A percentile compares a stretch with the other conserved stretches of the same genome.
Evolutionary conservation across 768 basidiomycete genomes (phyloP).

Genomic region (Mycena chlorophos): DNA sequence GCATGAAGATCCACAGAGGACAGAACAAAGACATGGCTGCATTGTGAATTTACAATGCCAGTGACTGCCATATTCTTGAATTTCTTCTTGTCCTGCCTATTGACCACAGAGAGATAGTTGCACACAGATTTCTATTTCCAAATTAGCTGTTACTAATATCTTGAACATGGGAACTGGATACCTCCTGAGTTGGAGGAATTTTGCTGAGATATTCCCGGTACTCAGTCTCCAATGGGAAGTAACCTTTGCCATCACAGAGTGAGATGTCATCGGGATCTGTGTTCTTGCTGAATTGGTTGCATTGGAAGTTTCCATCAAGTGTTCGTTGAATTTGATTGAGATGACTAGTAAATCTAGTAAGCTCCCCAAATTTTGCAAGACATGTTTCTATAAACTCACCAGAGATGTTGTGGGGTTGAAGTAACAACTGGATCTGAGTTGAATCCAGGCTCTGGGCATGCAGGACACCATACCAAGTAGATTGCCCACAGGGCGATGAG

Average conservation of each 20-base stretch:
- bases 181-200: conserved; percentile 11
- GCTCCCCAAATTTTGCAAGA: background rate
- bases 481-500: conserved; percentile 6
- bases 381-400: background rate
- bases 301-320: conserved; percentile 25
- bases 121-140: conserved; percentile 27
- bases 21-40: conserved; percentile 21
- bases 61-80: conserved; percentile 24
- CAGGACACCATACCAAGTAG: conserved; percentile 4
- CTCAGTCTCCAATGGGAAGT: conserved; percentile 17
- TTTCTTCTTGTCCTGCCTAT: conserved; percentile 27
- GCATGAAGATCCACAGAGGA: conserved; percentile 21
- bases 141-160: background rate
- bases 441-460: conserved; percentile 9
- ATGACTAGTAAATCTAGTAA: conserved; percentile 20
- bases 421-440: conserved; percentile 1
- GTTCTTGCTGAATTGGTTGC: conserved; percentile 22
- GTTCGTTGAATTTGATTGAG: conserved; percentile 15
- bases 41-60: conserved; percentile 23
- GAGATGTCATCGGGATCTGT: conserved; percentile 25
- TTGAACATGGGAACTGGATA: background rate
- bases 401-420: background rate
- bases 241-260: conserved; percentile 14
- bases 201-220: conserved; percentile 18
- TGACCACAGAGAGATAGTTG: conserved; percentile 24